Conservation (phyloP, 176 grass and related monocot species). For the Pharus latifolius region DNA sequence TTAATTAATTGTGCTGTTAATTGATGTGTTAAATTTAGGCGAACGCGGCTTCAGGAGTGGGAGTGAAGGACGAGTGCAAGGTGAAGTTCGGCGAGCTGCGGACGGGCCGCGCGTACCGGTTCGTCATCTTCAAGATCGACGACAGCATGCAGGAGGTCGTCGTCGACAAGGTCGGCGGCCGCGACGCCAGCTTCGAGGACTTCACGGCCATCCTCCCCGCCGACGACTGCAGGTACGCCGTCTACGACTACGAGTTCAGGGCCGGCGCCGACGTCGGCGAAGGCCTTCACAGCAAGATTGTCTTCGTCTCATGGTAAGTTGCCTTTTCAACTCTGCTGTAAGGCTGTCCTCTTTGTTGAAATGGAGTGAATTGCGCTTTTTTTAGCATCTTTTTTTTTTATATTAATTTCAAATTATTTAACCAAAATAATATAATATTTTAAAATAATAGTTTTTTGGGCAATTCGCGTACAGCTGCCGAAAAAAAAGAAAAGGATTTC, state of each 20-base stretch:
- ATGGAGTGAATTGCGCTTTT: too few relatives aligned
- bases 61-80: constrained; percentile 41
- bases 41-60: constrained; percentile 37
- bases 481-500: too few relatives aligned
- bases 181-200: constrained; percentile 20
- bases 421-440: too few relatives aligned
- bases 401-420: too few relatives aligned
- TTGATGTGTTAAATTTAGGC: background rate
- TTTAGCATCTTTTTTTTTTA: too few relatives aligned
- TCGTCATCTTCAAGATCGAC: constrained; percentile 54
- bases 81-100: constrained; percentile 42
- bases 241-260: constrained; percentile 55
- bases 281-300: constrained; percentile 36
- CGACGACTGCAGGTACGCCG: constrained; percentile 50
- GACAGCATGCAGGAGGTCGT: constrained; percentile 30
- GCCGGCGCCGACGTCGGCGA: constrained; percentile 9
- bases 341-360: too few relatives aligned
- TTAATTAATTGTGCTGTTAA: too few relatives aligned
- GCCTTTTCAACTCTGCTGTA: background rate
- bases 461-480: too few relatives aligned
- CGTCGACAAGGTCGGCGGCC: constrained; percentile 35
- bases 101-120: constrained; percentile 20
- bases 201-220: constrained; percentile 35
- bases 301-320: constrained; percentile 38
- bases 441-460: too few relatives aligned